Conservation (phyloP, 2,329 filamentous ascomycete genomes). For the Ascochyta viciae-villosae region DNA sequence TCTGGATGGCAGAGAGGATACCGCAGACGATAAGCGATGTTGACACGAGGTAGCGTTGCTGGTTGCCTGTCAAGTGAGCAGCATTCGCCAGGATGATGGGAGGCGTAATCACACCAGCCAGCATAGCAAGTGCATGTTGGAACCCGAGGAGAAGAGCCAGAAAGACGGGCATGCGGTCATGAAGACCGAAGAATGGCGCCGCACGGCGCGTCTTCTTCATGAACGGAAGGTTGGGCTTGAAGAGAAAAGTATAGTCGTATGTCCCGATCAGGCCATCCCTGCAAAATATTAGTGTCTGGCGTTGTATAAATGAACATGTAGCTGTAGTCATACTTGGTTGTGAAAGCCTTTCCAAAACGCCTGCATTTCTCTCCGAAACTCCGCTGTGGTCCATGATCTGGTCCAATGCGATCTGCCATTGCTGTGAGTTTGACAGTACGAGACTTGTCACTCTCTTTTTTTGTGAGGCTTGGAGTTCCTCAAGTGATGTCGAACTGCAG, state of each 20-base stretch:
- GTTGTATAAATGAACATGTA: not conserved
- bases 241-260: conserved; percentile 91
- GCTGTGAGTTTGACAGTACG: conserved; percentile 8
- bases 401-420: conserved; percentile 54
- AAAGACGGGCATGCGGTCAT: conserved; percentile 78
- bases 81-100: conserved; percentile 74
- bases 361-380: conserved; percentile 52
- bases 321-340: conserved; percentile 52
- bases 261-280: conserved; percentile 79
- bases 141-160: conserved; percentile 77
- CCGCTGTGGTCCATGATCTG: conserved; percentile 50
- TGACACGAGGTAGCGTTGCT: conserved; percentile 80
- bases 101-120: conserved; percentile 73
- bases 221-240: conserved; percentile 82
- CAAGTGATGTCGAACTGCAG: not conserved
- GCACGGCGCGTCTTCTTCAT: conserved; percentile 66
- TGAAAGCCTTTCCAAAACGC: conserved; percentile 55
- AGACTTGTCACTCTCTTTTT: conserved; percentile 17
- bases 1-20: conserved; percentile 76
- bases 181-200: conserved; percentile 85
- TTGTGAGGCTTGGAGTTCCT: conserved; percentile 17
- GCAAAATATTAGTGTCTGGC: conserved; percentile 17
- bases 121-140: conserved; percentile 80
- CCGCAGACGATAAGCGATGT: conserved; percentile 81
- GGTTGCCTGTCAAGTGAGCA: conserved; percentile 66